Evolutionary conservation across 2,329 filamentous ascomycete genomes (phyloP).

Genomic region (Penicillium expansum): DNA sequence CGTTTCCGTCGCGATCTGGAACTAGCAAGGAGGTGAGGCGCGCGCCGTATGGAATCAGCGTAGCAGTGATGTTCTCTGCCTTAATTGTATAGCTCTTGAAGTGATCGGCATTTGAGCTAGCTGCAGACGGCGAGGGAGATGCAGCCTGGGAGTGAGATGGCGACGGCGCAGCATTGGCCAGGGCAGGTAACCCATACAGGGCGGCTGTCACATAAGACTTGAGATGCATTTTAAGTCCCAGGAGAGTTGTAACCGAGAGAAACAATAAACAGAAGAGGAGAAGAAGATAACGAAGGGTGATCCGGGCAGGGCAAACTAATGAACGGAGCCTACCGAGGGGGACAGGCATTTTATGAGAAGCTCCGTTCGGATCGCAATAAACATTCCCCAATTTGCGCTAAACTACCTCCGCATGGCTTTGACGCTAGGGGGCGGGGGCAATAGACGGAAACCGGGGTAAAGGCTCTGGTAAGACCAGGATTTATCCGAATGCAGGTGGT

Average conservation of each 20-base stretch:
- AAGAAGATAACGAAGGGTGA: conserved; percentile 29
- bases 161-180: conserved; percentile 23
- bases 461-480: conserved; percentile 12
- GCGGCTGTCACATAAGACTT: conserved; percentile 33
- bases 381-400: conserved; percentile 15
- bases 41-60: conserved; percentile 49
- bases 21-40: conserved; percentile 49
- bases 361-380: conserved; percentile 16
- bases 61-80: conserved; percentile 49
- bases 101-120: conserved; percentile 24
- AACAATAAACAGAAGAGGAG: conserved; percentile 31
- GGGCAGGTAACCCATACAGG: conserved; percentile 33
- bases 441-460: conserved; percentile 22
- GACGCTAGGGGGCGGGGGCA: conserved; percentile 25
- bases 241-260: conserved; percentile 26
- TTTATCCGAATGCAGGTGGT: conserved; percentile 24
- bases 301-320: conserved; percentile 29
- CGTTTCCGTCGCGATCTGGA: conserved; percentile 49
- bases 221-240: conserved; percentile 39
- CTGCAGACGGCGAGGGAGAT: conserved; percentile 7
- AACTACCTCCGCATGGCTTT: conserved; percentile 21
- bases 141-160: conserved; percentile 9
- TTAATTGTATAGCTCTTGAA: conserved; percentile 47
- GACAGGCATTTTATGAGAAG: conserved; percentile 23
- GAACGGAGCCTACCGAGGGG: conserved; percentile 28